Base-by-base conservation (phyloP, 371 early-diverging fungal genomes). In the Dichotomocladium elegans region DNA sequence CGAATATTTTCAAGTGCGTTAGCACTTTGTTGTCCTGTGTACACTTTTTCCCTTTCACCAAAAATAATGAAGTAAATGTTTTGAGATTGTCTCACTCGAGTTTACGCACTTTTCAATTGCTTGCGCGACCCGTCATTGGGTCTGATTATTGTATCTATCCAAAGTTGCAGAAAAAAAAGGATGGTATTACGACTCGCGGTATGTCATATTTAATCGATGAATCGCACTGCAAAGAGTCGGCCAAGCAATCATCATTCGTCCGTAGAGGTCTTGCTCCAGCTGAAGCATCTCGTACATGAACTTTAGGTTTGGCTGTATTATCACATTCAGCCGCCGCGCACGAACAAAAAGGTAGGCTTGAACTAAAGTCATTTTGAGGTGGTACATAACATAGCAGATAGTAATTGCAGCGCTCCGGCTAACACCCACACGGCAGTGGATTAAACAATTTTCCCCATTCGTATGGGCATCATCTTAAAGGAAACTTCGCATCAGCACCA, bases 201-300 rank as follows among this genome's bases (percentile, higher is more conserved):
- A 70, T 7, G 63, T 54, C 33, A 60, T 60, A 49, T 77, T 77
- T 9, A 77, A 53, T 12, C 53, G 51, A 50, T 69, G 58, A 1
- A 77, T 59, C 30, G 71, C 70, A 12, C 66, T 60, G 48, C 68
- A 61, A 15, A 77, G 47, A 2, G 61, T 47, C 11, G 67, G 74
- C 78, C 78, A 77, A 27, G 63, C 44, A 1, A 77, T 60, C 12
- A 50, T 58, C 4, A 45, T 25, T 11, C 29, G 41, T 4, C 74
- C 72, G 11, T 26, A 30, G n/a, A 70, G 29, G 3, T 41, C 66
- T 51, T 82, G 82, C 48, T 86, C 86, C 56, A 82, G 64, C 37
- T 83, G 83, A 15, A 86, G 40, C 44, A 86, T 63, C 53, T 86
- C 84, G 48, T 83, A 86, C 80, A 86, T 83, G 41, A 86, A 83